Conservation (phyloP, 148 eudicot genomes). For the Amaranthus palmeri region DNA sequence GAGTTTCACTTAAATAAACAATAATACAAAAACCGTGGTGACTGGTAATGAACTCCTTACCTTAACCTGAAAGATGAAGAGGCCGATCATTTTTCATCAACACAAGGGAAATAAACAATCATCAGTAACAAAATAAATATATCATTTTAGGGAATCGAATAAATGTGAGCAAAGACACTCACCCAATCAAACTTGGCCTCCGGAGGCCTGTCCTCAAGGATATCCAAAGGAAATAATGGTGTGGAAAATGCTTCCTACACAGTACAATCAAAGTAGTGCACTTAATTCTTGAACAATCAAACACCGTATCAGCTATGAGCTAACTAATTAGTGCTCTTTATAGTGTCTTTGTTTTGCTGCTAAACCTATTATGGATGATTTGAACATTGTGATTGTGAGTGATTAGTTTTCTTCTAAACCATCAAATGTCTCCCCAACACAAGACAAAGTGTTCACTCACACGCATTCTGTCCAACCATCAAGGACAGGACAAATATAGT, state of each 20-base stretch:
- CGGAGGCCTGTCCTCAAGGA: constrained; percentile 75
- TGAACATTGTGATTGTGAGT: background rate
- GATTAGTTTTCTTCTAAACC: background rate
- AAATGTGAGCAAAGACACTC: constrained; percentile 20
- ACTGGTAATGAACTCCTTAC: constrained; percentile 30
- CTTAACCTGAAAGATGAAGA: constrained; percentile 52
- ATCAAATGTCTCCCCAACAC: background rate
- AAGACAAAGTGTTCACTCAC: background rate
- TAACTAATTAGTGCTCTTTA: background rate
- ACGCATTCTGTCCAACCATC: background rate
- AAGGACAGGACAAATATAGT: too few relatives aligned
- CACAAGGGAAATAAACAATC: constrained; percentile 13
- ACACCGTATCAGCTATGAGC: background rate
- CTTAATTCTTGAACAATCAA: too few relatives aligned
- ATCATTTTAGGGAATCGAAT: background rate
- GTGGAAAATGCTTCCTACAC: constrained; percentile 77
- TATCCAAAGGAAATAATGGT: constrained; percentile 66
- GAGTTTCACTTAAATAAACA: background rate
- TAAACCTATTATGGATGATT: background rate
- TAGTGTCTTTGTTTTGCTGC: background rate
- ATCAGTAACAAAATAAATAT: constrained; percentile 21
- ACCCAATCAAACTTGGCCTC: constrained; percentile 73
- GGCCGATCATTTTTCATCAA: constrained; percentile 26
- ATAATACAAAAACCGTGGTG: background rate
- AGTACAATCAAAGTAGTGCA: background rate